Percentiles rank a stretch among this genome's conserved stretches.
Evolutionary conservation across 495 filamentous ascomycete genomes (phyloP).

Genomic region (Xanthoparmelia taractica): DNA sequence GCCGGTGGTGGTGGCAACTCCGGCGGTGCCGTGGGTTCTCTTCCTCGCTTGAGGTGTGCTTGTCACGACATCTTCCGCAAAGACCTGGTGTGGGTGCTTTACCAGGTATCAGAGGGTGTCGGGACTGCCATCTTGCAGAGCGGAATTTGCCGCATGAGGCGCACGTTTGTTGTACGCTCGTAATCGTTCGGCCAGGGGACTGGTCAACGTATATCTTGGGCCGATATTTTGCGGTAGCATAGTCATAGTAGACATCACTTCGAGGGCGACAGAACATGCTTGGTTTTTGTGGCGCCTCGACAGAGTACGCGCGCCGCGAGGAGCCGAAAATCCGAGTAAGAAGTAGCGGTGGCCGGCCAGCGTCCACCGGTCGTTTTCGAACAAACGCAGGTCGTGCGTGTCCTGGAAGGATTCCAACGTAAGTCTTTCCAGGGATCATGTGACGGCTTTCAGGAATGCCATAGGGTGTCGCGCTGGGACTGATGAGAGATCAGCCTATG

Average conservation of each 20-base stretch:
- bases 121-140: constrained; percentile 22
- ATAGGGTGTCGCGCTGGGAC: constrained; percentile 3
- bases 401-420: constrained; percentile 23
- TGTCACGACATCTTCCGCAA: constrained; percentile 21
- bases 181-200: constrained; percentile 1
- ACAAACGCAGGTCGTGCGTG: constrained; percentile 18
- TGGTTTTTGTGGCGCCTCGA: background rate
- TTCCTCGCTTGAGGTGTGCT: constrained; percentile 26
- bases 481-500: constrained; percentile 3
- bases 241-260: constrained; percentile 6
- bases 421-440: constrained; percentile 24
- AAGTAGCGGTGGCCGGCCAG: background rate
- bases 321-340: constrained; percentile 12
- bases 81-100: constrained; percentile 16
- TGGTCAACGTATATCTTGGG: background rate
- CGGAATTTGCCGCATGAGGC: constrained; percentile 25
- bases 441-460: background rate
- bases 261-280: constrained; percentile 13
- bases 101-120: constrained; percentile 21
- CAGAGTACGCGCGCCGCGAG: constrained; percentile 1
- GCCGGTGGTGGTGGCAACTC: constrained; percentile 12
- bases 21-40: background rate
- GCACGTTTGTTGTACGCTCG: constrained; percentile 18
- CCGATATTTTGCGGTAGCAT: constrained; percentile 11
- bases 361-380: constrained; percentile 12